These are phyloP conservation scores for Penicillium cataractarum DNA, from an alignment of 495 filamentous ascomycete species.

Conservation along the genomic window DNA sequence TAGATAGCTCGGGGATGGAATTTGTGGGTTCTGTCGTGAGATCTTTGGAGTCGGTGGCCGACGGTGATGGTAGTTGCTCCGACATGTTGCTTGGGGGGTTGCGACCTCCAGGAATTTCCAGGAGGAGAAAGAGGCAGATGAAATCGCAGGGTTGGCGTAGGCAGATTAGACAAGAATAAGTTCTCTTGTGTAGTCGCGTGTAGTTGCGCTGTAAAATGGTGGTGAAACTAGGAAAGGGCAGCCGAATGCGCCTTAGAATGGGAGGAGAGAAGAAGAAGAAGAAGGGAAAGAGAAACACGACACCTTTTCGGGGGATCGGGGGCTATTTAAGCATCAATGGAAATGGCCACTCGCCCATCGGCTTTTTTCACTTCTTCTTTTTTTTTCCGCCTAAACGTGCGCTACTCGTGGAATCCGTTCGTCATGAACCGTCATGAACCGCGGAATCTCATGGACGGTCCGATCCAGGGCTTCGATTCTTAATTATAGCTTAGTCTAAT, in stretches of 20 bases:
- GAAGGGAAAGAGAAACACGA: neutral
- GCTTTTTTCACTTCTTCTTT: neutral
- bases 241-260: neutral
- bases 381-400: no score
- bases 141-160: neutral
- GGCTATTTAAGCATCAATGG: neutral
- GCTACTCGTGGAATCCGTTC: neutral
- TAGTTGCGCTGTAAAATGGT: no score
- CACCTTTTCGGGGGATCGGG: neutral
- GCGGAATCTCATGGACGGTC: neutral
- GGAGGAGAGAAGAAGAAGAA: neutral
- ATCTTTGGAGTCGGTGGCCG: neutral
- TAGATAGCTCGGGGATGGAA: neutral
- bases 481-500: no score
- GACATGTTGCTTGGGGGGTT: neutral
- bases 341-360: neutral
- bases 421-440: slow-evolving; percentile 1
- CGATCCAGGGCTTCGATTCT: no score
- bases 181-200: neutral
- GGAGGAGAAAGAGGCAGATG: neutral
- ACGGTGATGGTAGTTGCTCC: neutral
- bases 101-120: neutral
- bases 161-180: neutral
- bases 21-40: neutral
- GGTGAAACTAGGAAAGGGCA: no score